These are phyloP conservation scores for Trichoderma reesei DNA, from an alignment of 495 filamentous ascomycete genomes.

Conservation along the genomic window DNA sequence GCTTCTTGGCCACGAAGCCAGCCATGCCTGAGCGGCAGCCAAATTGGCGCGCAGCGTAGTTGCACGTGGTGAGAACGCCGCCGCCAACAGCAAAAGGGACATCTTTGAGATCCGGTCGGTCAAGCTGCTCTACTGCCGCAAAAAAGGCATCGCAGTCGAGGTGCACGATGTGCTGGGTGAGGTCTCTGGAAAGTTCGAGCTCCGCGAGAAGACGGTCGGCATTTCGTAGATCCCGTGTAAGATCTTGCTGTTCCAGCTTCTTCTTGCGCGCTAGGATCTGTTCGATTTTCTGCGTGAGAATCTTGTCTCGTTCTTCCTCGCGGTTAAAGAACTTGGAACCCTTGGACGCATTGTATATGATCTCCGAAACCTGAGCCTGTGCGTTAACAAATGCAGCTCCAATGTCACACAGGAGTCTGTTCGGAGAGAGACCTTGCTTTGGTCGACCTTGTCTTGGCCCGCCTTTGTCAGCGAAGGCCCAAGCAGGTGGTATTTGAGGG, in stretches of 20 bases:
- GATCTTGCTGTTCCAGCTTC: constrained; percentile 65
- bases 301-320: constrained; percentile 73
- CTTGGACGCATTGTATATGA: constrained; percentile 95
- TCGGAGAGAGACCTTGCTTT: constrained; percentile 55
- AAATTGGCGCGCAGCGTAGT: constrained; percentile 84
- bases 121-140: constrained; percentile 87
- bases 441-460: constrained; percentile 89
- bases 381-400: background rate
- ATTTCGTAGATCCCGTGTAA: constrained; percentile 58
- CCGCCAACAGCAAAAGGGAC: constrained; percentile 90
- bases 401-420: background rate
- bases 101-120: constrained; percentile 78
- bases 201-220: constrained; percentile 77
- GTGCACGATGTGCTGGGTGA: constrained; percentile 79
- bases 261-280: constrained; percentile 67
- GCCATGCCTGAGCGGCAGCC: constrained; percentile 94
- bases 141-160: constrained; percentile 98
- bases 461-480: constrained; percentile 91
- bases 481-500: constrained; percentile 58
- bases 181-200: constrained; percentile 67
- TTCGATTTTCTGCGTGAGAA: constrained; percentile 79
- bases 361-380: constrained; percentile 63
- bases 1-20: constrained; percentile 84
- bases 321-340: constrained; percentile 96
- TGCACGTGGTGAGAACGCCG: constrained; percentile 90